Evolutionary conservation across 1,284 basidiomycete species (phyloP).

Genomic region (Earliella scabrosa): DNA sequence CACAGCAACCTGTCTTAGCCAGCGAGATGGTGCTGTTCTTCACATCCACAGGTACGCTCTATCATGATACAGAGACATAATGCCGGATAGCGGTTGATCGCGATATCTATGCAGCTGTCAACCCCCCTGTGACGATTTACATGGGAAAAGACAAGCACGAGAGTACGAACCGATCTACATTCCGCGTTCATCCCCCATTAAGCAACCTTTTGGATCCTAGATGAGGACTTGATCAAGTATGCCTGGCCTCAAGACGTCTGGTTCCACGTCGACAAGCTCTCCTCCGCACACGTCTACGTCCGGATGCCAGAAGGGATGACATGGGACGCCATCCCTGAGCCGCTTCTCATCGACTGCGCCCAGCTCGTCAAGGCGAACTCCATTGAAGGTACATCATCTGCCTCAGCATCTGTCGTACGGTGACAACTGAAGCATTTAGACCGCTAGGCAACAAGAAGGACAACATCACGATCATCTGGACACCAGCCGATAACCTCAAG

Average conservation of each 20-base stretch:
- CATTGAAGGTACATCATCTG: conserved; percentile 76
- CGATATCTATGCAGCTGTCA: conserved; percentile 40
- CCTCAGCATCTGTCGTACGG: not conserved
- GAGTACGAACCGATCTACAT: conserved; percentile 62
- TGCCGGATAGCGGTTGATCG: not conserved
- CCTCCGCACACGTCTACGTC: conserved; percentile 93
- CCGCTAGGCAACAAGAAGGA: conserved; percentile 92
- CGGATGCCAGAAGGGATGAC: conserved; percentile 80
- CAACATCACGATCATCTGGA: conserved; percentile 93
- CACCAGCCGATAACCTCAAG: conserved; percentile 89
- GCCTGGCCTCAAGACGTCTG: conserved; percentile 84
- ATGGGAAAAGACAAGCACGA: conserved; percentile 98
- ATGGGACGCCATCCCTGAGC: conserved; percentile 88
- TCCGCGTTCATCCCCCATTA: no score
- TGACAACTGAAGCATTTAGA: conserved; percentile 7
- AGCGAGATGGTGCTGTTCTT: conserved; percentile 25
- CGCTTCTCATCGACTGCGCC: conserved; percentile 83
- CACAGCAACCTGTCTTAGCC: no score
- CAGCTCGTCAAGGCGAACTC: conserved; percentile 98
- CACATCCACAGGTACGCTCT: conserved; percentile 17
- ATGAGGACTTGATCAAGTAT: conserved; percentile 94
- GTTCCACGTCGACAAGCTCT: conserved; percentile 91
- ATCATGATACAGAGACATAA: not conserved
- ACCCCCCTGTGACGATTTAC: conserved; percentile 80
- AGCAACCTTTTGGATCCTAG: no score